Evolutionary conservation across 108 stramenopile species (phyloP), one percentile per base, ranked within the genome.

Genomic region (Chaetoceros muelleri): DNA sequence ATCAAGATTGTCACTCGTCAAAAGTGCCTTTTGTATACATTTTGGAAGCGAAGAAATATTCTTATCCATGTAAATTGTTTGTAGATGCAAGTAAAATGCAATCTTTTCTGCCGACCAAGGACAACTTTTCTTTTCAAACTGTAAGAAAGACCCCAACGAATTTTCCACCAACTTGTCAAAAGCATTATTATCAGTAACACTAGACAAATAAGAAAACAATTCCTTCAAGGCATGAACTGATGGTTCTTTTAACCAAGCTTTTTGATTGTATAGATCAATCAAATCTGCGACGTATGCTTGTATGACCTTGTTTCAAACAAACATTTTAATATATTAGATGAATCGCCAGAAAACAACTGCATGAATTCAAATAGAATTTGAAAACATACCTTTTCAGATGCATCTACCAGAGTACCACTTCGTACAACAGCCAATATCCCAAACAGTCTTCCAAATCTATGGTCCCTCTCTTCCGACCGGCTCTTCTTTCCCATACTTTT

Each of bases 171-270:
- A 40, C 34, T 10, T 52, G 28, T 48, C 34, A 2, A 46, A 49
- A 30, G 66, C 48, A 5, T 46, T 30, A 24, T 57, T 61, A 21
- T 46, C 52, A 2, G 8, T 13, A 40, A 21, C 30, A 23, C 21
- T 59, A 58, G 30, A 56, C 58, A 70, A 69, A 70, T 51, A 59
- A 47, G 57, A 67, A 28, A 90, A 57, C 3, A 87, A 52, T 19
- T 82, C 81, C 8, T 79, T 74, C 20, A 87, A 69, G 1, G 82
- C 90, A 67, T 86, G 81, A 24, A 77, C 73, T 28, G 84, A 70
- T 44, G 85, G 80, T 58, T 91, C 90, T 73, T 78, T 71, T 83
- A 91, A 74, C 84, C 84, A 91, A 18, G 67, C 72, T 52, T 82
- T 80, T 48, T 72, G 61, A 58, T 75, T 61, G 63, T 82, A 85